Percentiles rank a stretch among this genome's conserved stretches.
phyloP scores from a whole-genome alignment of 495 filamentous ascomycete genomes.

The Niebla homalea region DNA sequence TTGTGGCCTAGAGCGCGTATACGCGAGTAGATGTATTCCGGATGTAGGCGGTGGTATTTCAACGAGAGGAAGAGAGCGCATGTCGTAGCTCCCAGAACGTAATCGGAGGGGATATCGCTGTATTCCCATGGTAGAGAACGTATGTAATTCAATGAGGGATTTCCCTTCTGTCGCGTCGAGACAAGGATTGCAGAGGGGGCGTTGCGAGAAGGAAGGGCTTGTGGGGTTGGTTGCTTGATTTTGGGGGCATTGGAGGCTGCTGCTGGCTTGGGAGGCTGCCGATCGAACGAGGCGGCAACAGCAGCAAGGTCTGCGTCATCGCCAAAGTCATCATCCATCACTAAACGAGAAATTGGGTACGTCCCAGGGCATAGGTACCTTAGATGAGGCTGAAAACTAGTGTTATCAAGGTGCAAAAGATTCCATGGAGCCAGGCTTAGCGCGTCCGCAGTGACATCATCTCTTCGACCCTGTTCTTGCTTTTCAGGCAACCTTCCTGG shows the following conservation, averaged over 20 bases:
- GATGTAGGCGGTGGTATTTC: conserved; percentile 95
- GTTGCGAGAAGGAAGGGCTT: conserved; percentile 55
- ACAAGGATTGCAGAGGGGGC: conserved; percentile 72
- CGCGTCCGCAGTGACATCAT: too few relatives aligned
- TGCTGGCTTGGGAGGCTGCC: conserved; percentile 15
- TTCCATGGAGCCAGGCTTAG: too few relatives aligned
- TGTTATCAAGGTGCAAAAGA: too few relatives aligned
- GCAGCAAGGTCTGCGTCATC: conserved; percentile 45
- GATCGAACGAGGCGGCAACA: conserved; percentile 35
- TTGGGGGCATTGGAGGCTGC: conserved; percentile 29
- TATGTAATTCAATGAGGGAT: conserved; percentile 77
- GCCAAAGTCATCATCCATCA: conserved; percentile 48
- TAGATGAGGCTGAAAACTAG: background rate
- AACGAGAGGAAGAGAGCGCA: conserved; percentile 87
- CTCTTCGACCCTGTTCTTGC: too few relatives aligned
- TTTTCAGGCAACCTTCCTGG: background rate
- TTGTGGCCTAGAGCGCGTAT: conserved; percentile 66
- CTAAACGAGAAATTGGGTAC: too few relatives aligned
- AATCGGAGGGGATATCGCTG: conserved; percentile 86
- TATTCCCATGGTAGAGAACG: conserved; percentile 90
- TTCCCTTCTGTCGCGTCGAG: conserved; percentile 80
- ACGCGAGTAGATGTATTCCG: conserved; percentile 93
- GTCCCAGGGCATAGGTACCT: background rate
- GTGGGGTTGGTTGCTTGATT: conserved; percentile 76
- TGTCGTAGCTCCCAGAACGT: conserved; percentile 73